phyloP scores from a whole-genome alignment of 345 rosid genomes.

The Corchorus capsularis region DNA sequence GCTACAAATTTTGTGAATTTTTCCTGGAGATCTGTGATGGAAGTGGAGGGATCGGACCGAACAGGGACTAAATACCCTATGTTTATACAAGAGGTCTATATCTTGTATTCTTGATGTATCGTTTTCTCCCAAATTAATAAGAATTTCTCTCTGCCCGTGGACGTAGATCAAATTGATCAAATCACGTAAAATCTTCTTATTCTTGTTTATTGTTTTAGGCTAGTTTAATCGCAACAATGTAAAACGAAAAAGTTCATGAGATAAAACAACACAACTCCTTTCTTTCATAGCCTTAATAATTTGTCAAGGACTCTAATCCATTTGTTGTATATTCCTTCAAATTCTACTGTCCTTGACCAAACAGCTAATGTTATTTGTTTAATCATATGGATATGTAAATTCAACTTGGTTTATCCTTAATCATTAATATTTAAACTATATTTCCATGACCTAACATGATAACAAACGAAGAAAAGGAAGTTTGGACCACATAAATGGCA shows the following conservation, averaged over 20 bases:
- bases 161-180: no score
- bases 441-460: neutral
- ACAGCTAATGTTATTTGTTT: neutral
- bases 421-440: neutral
- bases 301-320: neutral
- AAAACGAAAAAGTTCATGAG: neutral
- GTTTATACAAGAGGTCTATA: no score
- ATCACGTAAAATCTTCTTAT: no score
- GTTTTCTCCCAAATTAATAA: no score
- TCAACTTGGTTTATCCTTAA: neutral
- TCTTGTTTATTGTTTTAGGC: no score
- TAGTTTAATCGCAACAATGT: no score
- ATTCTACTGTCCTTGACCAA: neutral
- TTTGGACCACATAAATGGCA: slow-evolving; percentile 1
- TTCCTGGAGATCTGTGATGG: no score
- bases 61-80: no score
- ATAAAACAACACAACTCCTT: neutral
- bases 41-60: no score
- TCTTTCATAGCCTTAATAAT: neutral
- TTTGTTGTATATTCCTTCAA: neutral
- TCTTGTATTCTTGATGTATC: no score
- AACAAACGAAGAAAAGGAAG: neutral
- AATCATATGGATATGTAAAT: neutral
- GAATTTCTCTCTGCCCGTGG: no score
- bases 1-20: no score